Base-by-base conservation (phyloP, 768 basidiomycete species). In the Lanmaoa rubissima region DNA sequence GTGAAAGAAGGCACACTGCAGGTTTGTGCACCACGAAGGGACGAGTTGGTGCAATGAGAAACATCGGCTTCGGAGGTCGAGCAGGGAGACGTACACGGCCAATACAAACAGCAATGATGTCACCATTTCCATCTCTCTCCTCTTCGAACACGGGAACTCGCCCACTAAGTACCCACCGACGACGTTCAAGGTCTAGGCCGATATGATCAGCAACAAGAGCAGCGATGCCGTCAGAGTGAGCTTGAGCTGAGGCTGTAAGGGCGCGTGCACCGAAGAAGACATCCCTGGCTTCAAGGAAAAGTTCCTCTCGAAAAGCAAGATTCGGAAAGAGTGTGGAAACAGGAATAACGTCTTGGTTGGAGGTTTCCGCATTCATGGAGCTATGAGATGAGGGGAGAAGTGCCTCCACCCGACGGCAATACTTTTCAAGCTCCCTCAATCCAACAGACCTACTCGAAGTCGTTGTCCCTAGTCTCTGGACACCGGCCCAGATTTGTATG, bases 11-110 rank as follows among this genome's bases (percentile, higher is more conserved):
- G 32, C 82, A 73, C 1, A 89, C 73, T 0, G 94, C 94, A 1
- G 94, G 94, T 53, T 84, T 83, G 65, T 98, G 96, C 73, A 98
- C 75, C 0, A 90, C 94, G 65, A 94, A 99, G 0, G 90, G 92
- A 10, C 88, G 79, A 0, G 69, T 61, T 5, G 70, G 49, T 17
- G 74, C 50, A 12, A 70, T 59, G 4, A 65, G 53, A 21, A 78
- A 73, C 40, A 74, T 61, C 11, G 60, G 60, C 56, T 76, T 79
- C 7, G 60, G 70, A 17, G 69, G 53, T 50, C 78, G 74, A 38
- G 85, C 81, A 42, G 73, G 65, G 48, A 93, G 76, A 44, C 79
- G 77, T n/a, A 80, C 82, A 10, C 86, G 78, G 2, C 90, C 92
- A 24, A 88, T 74, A 46, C 77, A 76, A 3, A 94, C 76, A 24